Evolutionary conservation across 2,329 filamentous ascomycete species (phyloP).

Genomic region (Sphaerulina vaccinii): DNA sequence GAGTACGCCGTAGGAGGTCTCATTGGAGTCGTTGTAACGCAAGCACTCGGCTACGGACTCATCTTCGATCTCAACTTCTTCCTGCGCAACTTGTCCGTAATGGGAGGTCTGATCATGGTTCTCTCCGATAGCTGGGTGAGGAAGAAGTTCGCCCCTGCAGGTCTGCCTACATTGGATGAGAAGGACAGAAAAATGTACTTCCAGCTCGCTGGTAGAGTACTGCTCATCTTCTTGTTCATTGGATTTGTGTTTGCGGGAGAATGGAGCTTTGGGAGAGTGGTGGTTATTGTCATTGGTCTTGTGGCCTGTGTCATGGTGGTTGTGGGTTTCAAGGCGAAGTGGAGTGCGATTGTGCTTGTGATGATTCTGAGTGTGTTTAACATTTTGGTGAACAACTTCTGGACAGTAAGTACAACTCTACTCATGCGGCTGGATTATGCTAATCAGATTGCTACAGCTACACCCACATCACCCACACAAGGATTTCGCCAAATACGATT

Average conservation of each 20-base stretch:
- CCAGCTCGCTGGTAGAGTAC: constrained; percentile 90
- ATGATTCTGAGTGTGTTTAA: constrained; percentile 97
- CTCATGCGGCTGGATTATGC: neutral
- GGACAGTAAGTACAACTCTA: constrained; percentile 72
- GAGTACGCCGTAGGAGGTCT: constrained; percentile 90
- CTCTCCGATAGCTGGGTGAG: constrained; percentile 96
- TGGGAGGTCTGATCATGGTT: constrained; percentile 96
- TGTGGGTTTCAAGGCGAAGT: constrained; percentile 99
- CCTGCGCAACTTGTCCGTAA: constrained; percentile 95
- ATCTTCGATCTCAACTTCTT: constrained; percentile 99
- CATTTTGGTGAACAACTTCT: constrained; percentile 98
- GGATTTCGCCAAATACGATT: constrained; percentile 99
- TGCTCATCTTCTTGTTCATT: constrained; percentile 96
- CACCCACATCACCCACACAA: constrained; percentile 98
- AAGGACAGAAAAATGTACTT: constrained; percentile 99
- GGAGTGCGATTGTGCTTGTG: constrained; percentile 91
- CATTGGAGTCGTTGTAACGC: constrained; percentile 84
- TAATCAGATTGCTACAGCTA: constrained; percentile 57
- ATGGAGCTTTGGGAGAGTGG: constrained; percentile 84
- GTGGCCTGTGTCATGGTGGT: constrained; percentile 97
- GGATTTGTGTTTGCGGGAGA: constrained; percentile 94
- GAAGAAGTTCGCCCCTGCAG: constrained; percentile 95
- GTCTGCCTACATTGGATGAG: constrained; percentile 89
- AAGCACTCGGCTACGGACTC: constrained; percentile 93
- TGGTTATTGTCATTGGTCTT: constrained; percentile 80